Conservation (phyloP, 345 rosid species). For the Gossypium sturtianum region DNA sequence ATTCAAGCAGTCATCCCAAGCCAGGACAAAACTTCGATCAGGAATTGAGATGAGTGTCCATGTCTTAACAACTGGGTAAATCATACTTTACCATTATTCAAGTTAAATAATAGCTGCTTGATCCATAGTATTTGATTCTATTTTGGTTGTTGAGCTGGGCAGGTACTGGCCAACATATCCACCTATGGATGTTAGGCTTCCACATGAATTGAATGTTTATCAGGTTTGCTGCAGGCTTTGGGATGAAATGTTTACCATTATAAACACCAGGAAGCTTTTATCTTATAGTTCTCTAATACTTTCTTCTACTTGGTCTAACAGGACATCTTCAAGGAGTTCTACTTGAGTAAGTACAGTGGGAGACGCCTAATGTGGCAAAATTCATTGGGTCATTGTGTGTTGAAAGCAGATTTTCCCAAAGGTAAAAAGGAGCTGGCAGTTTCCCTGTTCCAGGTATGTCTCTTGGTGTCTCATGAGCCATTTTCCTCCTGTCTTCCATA, state of each 20-base stretch:
- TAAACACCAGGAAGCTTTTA: neutral
- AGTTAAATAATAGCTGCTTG: neutral
- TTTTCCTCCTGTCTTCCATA: neutral
- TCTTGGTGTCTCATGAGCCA: neutral
- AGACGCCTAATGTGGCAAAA: slow-evolving; percentile 99
- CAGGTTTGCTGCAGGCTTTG: slow-evolving; percentile 55
- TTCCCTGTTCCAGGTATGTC: slow-evolving; percentile 88
- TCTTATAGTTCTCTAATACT: neutral
- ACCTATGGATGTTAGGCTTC: slow-evolving; percentile 97
- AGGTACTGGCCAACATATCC: slow-evolving; percentile 99
- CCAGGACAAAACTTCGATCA: slow-evolving; percentile 87
- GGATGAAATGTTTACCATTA: slow-evolving; percentile 4
- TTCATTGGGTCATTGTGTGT: slow-evolving; percentile 92
- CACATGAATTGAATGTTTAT: slow-evolving; percentile 94
- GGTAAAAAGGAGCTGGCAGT: slow-evolving; percentile 97
- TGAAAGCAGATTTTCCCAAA: slow-evolving; percentile 82
- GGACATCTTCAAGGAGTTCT: slow-evolving; percentile 98
- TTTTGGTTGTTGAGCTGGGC: slow-evolving; percentile 33
- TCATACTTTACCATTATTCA: slow-evolving; percentile 7
- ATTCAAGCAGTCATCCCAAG: slow-evolving; percentile 95
- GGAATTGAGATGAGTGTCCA: slow-evolving; percentile 99
- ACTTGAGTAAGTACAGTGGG: slow-evolving; percentile 93
- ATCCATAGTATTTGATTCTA: neutral
- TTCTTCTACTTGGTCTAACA: slow-evolving; percentile 26
- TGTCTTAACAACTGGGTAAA: slow-evolving; percentile 91